Base-by-base conservation (phyloP, 257 asterid species). In the Forsythia viridissima region DNA sequence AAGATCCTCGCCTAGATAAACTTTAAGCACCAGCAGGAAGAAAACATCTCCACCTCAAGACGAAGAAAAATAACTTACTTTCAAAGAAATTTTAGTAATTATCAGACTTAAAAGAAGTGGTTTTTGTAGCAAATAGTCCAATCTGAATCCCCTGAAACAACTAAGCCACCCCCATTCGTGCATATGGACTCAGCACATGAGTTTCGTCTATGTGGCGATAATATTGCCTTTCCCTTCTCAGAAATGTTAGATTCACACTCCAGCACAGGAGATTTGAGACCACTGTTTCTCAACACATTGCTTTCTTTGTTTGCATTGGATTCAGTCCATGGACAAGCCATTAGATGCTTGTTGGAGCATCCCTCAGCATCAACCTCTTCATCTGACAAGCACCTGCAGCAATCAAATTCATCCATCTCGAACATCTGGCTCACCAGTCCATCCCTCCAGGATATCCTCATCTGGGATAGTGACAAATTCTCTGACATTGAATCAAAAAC, bases 381-480 rank as follows among this genome's bases (percentile, higher is more conserved):
- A 78, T 94, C 97, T 1, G 97, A 90, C 82, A 90, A 78, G 80
- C 91, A 86, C 80, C 94, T 84, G 77, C 96, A 92, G 79, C 90
- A 78, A 84, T 93, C 98, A 44, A 84, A 79, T 70, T 87, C 95
- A 72, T 95, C 94, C 30, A 46, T 71, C 74, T 81, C 87, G 68
- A 73, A 76, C 37, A 16, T 77, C 71, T 71, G 76, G 72, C 90
- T 82, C 8, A 18, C 83, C 72, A 87, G 51, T 8, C 82, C 90
- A 57, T 93, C 98, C 67, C 87, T 81, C 97, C 99, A 93, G 1
- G 97, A 95, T 84, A 95, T 89, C 85, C 87, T 88, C 90, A 87
- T 85, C 72, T 81, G 87, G 39, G 96, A 90, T 44, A 88, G 78
- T 13, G 88, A 79, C 69, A 78, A 48, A 86, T 76, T 84, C n/a